phyloP scores from a whole-genome alignment of 192 early-diverging fungal species.

The Coemansia sp. region DNA sequence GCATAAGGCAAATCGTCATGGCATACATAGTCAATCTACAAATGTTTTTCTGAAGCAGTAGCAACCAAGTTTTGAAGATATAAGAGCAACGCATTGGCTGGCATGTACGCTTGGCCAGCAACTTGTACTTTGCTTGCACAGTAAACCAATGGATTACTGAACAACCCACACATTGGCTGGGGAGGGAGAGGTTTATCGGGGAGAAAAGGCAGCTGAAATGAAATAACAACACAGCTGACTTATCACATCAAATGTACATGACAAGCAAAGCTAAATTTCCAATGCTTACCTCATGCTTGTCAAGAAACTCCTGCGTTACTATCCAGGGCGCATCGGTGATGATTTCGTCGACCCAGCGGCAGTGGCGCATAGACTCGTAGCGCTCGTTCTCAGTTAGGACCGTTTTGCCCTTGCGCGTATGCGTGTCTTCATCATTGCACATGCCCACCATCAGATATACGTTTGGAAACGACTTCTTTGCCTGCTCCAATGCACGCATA shows the following conservation, averaged over 20 bases:
- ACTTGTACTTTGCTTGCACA: too few relatives aligned
- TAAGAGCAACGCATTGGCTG: too few relatives aligned
- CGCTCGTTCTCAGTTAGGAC: conserved; percentile 76
- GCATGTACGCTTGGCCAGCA: too few relatives aligned
- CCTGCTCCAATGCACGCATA: conserved; percentile 76
- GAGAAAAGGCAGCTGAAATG: too few relatives aligned
- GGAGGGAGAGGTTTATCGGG: too few relatives aligned
- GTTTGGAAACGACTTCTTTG: conserved; percentile 74
- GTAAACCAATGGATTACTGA: too few relatives aligned
- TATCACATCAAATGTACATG: too few relatives aligned
- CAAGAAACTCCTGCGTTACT: conserved; percentile 71
- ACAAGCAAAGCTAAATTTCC: neutral
- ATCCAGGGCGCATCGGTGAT: conserved; percentile 74
- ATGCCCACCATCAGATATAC: conserved; percentile 77
- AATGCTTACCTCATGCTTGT: conserved; percentile 57
- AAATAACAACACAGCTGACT: too few relatives aligned
- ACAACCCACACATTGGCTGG: too few relatives aligned
- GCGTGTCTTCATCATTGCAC: conserved; percentile 73
- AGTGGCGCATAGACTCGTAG: conserved; percentile 75
- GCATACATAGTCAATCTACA: conserved; percentile 76
- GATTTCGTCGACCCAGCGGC: conserved; percentile 83
- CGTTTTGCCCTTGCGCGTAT: conserved; percentile 75
- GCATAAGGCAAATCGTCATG: conserved; percentile 79
- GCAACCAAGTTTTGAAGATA: too few relatives aligned
- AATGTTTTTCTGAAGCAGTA: too few relatives aligned